A percentile compares a stretch with the other conserved stretches of the same genome.
Conservation (phyloP, 1,284 basidiomycete genomes). For the Heterobasidion occidentale region DNA sequence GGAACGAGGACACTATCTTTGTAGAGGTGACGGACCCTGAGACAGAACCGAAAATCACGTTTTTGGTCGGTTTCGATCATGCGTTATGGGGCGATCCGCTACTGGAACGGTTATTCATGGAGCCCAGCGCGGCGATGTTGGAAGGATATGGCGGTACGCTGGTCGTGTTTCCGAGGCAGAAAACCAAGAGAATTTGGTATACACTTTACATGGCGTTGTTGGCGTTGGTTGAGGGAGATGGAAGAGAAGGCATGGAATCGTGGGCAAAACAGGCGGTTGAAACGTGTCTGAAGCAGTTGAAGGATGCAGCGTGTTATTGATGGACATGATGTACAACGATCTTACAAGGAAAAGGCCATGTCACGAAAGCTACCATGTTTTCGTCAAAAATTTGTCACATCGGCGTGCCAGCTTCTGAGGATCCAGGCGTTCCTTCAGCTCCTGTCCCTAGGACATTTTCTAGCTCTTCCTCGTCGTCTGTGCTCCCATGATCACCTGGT, state of each 20-base stretch:
- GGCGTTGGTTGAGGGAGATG: constrained; percentile 27
- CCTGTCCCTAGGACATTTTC: constrained; percentile 25
- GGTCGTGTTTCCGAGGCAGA: constrained; percentile 48
- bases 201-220: constrained; percentile 54
- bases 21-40: constrained; percentile 17
- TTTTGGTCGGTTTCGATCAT: constrained; percentile 33
- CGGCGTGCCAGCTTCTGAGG: constrained; percentile 7
- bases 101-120: constrained; percentile 49
- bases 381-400: constrained; percentile 2
- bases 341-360: not conserved
- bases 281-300: constrained; percentile 8
- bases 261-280: constrained; percentile 30
- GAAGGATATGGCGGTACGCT: constrained; percentile 49
- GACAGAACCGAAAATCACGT: constrained; percentile 21
- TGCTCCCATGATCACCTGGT: constrained; percentile 20
- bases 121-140: constrained; percentile 39
- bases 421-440: constrained; percentile 9
- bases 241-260: constrained; percentile 20
- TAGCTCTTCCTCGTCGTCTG: constrained; percentile 31
- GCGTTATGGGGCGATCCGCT: constrained; percentile 72
- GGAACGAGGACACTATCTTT: constrained; percentile 44
- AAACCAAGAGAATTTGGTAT: constrained; percentile 68
- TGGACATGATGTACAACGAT: not conserved
- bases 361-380: not conserved
- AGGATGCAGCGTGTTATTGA: constrained; percentile 16